Base-by-base conservation (phyloP, 225 moss, liverwort and hornwort genomes). In the Antitrichia curtipendula region DNA sequence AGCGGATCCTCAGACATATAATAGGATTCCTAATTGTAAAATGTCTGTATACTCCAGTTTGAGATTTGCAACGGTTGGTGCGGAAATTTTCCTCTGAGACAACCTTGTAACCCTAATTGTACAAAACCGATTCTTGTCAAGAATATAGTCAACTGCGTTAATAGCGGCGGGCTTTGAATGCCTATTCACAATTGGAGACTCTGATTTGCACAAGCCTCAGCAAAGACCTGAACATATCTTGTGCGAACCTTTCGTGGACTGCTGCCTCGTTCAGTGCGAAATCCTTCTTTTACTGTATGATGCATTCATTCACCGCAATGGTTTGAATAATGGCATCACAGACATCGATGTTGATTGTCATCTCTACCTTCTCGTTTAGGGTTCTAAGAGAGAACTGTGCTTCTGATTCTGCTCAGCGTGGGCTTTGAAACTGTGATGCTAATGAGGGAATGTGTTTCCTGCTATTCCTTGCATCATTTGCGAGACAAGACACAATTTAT, bases 1-100 rank as follows among this genome's bases (percentile, higher is more conserved):
- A 87, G 86, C 49, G 87, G 87, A 36, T 96, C 90, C 57, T 82
- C 88, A 40, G 90, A 94, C 60, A 84, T 98, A 45, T 98, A 95
- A 38, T 95, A 94, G 91, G 16, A 81, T 54, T 60, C 60, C 59
- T 40, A 89, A 81, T 76, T 52, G 82, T 34, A 22, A 4, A 18
- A 66, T 20, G 20, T 27, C 86, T 89, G 54, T 13, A 60, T 50
- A 72, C 76, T 73, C 65, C 74, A 57, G 66, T 74, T 84, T 72
- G 54, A 87, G 56, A 72, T 64, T 89, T 85, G 78, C 56, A 77
- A 63, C 21, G 38, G 47, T 82, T 56, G 82, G 45, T 66, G 80
- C 27, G 16, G 12, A 56, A 19, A 56, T 20, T 53, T 29, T 52
- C 54, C 32, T 82, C 29, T 49, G 49, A 40, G 65, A 43, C 61